Percentiles rank a stretch among this genome's conserved stretches.
Conservation (phyloP, 768 basidiomycete species). For the Inosperma sp. region DNA sequence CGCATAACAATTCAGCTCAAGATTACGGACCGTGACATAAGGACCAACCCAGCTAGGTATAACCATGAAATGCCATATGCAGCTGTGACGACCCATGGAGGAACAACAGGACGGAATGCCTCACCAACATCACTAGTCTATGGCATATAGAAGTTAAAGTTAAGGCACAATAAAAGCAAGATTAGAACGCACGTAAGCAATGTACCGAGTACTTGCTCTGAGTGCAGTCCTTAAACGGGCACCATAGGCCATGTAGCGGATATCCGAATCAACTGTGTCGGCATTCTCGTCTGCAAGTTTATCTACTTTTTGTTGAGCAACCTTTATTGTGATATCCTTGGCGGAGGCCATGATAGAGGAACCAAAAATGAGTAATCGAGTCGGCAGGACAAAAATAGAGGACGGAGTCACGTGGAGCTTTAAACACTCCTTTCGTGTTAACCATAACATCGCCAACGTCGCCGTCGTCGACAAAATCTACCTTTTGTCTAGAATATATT, state of each 20-base stretch:
- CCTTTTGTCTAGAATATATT: constrained; percentile 7
- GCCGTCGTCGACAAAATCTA: constrained; percentile 23
- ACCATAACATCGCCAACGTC: constrained; percentile 27
- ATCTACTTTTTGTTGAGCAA: constrained; percentile 47
- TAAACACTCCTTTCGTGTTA: constrained; percentile 23
- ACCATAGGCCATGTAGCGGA: constrained; percentile 74
- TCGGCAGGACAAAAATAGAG: constrained; percentile 13
- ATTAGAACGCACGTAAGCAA: constrained; percentile 61
- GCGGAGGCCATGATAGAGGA: constrained; percentile 29
- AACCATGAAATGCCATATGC: constrained; percentile 82
- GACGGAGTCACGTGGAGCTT: constrained; percentile 26
- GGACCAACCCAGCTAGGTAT: constrained; percentile 56
- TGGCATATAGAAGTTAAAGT: constrained; percentile 19
- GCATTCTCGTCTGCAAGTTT: constrained; percentile 58
- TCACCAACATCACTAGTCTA: constrained; percentile 82
- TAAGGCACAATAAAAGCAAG: not conserved
- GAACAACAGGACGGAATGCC: constrained; percentile 75
- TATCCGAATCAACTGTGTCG: constrained; percentile 61
- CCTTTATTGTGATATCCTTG: constrained; percentile 33
- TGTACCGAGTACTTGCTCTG: constrained; percentile 62
- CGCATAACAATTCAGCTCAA: not conserved
- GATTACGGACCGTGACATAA: not conserved
- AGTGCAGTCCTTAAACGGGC: constrained; percentile 74
- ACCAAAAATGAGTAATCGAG: constrained; percentile 6
- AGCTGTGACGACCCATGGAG: constrained; percentile 64